Evolutionary conservation across 148 eudicot species (phyloP).

Genomic region (Vaccinium myrtillus): DNA sequence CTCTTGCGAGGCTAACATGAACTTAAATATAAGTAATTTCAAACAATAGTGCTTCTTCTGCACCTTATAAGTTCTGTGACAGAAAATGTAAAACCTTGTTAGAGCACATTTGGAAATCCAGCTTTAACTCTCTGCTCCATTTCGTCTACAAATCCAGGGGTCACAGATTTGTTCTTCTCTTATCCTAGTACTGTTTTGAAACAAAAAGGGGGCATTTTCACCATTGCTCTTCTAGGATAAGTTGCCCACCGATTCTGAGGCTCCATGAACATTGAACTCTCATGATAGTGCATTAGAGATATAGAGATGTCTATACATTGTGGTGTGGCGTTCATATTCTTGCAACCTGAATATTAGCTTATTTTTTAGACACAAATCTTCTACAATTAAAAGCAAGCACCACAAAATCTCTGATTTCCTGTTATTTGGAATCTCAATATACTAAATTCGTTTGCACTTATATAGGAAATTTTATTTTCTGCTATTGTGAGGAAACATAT

Average conservation of each 20-base stretch:
- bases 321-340: neutral
- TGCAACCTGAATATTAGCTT: slow-evolving; percentile 1
- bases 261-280: slow-evolving; percentile 2
- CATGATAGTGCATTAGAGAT: neutral
- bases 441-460: neutral
- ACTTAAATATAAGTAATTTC: neutral
- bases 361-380: neutral
- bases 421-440: neutral
- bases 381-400: neutral
- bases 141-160: neutral
- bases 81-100: neutral
- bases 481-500: neutral
- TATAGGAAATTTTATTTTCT: neutral
- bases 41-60: neutral
- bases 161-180: neutral
- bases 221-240: neutral
- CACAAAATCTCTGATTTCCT: neutral
- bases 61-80: neutral
- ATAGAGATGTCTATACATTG: neutral
- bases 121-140: neutral
- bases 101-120: neutral
- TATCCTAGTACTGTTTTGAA: neutral
- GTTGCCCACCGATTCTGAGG: neutral
- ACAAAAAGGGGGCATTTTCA: neutral
- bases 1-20: neutral